phyloP scores from a whole-genome alignment of 768 basidiomycete species.

The Pholiota molesta region DNA sequence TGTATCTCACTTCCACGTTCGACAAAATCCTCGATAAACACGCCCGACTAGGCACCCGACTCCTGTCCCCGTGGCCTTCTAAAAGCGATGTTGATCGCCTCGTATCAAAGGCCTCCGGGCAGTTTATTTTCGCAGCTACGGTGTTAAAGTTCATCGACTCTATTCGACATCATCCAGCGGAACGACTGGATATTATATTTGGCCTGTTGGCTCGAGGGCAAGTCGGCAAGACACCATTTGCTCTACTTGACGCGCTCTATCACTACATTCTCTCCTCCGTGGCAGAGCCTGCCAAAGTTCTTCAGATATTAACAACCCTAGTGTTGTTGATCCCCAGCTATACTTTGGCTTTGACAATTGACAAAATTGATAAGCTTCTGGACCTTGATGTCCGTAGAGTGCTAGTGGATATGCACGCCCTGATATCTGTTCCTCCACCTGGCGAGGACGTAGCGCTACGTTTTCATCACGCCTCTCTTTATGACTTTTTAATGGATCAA shows the following conservation, averaged over 20 bases:
- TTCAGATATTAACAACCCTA: background rate
- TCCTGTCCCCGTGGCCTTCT: too few relatives aligned
- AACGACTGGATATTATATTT: background rate
- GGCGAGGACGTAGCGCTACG: background rate
- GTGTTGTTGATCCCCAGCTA: background rate
- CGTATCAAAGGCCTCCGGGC: too few relatives aligned
- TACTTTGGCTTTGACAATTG: background rate
- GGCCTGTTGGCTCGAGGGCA: background rate
- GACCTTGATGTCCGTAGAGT: background rate
- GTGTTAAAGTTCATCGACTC: too few relatives aligned
- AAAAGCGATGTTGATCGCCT: too few relatives aligned
- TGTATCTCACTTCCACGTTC: too few relatives aligned
- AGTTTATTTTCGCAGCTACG: too few relatives aligned
- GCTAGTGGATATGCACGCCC: background rate
- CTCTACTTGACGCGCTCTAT: background rate
- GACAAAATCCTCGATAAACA: too few relatives aligned
- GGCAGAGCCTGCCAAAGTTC: background rate
- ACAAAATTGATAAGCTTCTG: background rate
- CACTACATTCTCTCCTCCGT: background rate
- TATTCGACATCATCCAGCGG: too few relatives aligned
- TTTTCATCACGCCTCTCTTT: background rate
- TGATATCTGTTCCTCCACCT: background rate
- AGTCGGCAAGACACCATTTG: background rate
- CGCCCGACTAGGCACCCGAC: too few relatives aligned
- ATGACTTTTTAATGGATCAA: background rate